phyloP scores from a whole-genome alignment of 139 green algal species.

The Tetradesmus obliquus region DNA sequence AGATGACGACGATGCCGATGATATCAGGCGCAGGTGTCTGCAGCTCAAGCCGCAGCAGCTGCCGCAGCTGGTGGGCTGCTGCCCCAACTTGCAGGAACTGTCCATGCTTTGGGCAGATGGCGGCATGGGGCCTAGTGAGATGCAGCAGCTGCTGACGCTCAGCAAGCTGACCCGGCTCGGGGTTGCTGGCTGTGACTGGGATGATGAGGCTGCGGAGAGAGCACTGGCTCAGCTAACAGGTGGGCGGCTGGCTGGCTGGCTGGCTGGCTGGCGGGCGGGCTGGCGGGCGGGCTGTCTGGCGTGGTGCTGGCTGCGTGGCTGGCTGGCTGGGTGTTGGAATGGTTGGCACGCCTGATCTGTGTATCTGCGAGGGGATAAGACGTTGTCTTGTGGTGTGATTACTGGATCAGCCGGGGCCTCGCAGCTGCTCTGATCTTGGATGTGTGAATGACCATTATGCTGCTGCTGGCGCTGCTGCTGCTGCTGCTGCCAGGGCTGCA shows the following conservation, averaged over 20 bases:
- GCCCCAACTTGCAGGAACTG: not conserved
- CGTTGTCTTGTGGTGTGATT: too few relatives aligned
- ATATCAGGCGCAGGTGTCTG: not conserved
- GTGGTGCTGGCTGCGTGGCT: too few relatives aligned
- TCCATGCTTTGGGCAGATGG: not conserved
- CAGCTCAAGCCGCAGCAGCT: not conserved
- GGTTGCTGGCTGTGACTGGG: not conserved
- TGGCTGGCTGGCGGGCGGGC: too few relatives aligned
- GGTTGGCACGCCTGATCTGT: too few relatives aligned
- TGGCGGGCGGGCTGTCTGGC: too few relatives aligned
- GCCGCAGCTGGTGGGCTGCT: not conserved
- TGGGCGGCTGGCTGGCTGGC: not conserved
- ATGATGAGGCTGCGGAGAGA: not conserved
- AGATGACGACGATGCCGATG: not conserved
- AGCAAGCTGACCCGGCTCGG: not conserved
- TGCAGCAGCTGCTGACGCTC: not conserved
- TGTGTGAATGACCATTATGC: not conserved
- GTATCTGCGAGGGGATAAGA: too few relatives aligned
- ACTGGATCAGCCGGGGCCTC: too few relatives aligned
- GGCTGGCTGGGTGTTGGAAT: too few relatives aligned
- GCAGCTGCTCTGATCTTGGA: not conserved
- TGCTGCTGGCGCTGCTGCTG: not conserved
- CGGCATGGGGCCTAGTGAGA: not conserved
- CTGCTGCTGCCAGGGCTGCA: not conserved
- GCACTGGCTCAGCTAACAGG: not conserved